Evolutionary conservation across 345 rosid species (phyloP), one percentile per base, ranked within the genome.

Genomic region (Heritiera littoralis): DNA sequence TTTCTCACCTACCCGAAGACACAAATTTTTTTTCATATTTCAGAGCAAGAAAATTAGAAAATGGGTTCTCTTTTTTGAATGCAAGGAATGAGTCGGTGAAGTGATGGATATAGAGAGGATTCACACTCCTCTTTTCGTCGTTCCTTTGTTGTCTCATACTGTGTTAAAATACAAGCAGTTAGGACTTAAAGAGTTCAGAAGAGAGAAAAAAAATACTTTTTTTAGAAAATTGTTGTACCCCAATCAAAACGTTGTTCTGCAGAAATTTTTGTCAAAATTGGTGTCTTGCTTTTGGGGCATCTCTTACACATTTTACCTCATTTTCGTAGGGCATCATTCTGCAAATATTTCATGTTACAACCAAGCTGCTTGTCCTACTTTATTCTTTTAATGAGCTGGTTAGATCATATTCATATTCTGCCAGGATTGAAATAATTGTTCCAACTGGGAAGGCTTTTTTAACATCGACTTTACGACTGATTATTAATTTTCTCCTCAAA

Each of bases 251-350:
- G 59, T 72, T 52, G 61, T 35, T 32, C 7, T 72, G 8, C 38
- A 54, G 49, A 55, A 17, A 30, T 35, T 38, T 55, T 73, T n/a
- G 51, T 55, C 64, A 18, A 73, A 38, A n/a, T 54, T 55, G 65
- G 49, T 55, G 9, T 59, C 76, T 73, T 11, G 76, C 76, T 18
- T 73, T 23, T 73, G 18, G 40, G 23, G 17, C 45, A 51, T 48
- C 40, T 46, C 35, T 69, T 40, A 52, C n/a, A 9, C 11, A 14
- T 15, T 71, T 49, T 51, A 15, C 59, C 60, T 15, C 45, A 30
- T 72, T 71, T 30, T 32, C 51, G 45, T 32, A 32, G 15, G 45
- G 0, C 11, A 48, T 23, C 32, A 70, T 23, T 70, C 41, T 70
- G 74, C 59, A 70, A 70, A 28, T 10, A 28, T 6, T 46, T 69